phyloP scores from a whole-genome alignment of 2,329 filamentous ascomycete genomes.

The Paramyrothecium sp. region DNA sequence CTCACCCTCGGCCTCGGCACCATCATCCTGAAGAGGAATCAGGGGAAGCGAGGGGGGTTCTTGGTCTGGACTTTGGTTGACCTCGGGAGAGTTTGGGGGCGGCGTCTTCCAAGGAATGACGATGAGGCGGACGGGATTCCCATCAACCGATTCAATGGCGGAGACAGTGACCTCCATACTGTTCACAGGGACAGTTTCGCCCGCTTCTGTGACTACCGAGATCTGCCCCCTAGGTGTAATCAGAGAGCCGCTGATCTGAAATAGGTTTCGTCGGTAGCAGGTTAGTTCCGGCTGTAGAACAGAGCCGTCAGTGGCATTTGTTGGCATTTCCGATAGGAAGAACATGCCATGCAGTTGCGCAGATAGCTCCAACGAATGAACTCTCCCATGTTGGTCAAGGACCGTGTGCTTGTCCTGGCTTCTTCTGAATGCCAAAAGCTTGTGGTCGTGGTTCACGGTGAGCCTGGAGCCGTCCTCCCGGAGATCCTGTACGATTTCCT shows the following conservation, averaged over 20 bases:
- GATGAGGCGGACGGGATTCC: slow-evolving; percentile 87
- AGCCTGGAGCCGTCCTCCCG: slow-evolving; percentile 57
- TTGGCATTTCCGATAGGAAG: slow-evolving; percentile 78
- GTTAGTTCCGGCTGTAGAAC: slow-evolving; percentile 78
- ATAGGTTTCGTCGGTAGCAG: slow-evolving; percentile 92
- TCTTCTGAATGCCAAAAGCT: slow-evolving; percentile 57
- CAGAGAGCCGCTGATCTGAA: slow-evolving; percentile 90
- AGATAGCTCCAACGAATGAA: slow-evolving; percentile 60
- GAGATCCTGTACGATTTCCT: slow-evolving; percentile 61
- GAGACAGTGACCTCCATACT: slow-evolving; percentile 86
- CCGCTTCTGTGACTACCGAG: slow-evolving; percentile 79
- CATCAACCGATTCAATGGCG: slow-evolving; percentile 92
- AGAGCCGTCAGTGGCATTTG: slow-evolving; percentile 56
- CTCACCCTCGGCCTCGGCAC: slow-evolving; percentile 65
- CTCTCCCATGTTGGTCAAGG: slow-evolving; percentile 56
- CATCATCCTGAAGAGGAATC: slow-evolving; percentile 63
- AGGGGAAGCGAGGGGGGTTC: slow-evolving; percentile 83
- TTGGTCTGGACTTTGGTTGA: slow-evolving; percentile 67
- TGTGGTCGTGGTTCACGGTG: slow-evolving; percentile 59
- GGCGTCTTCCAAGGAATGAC: slow-evolving; percentile 98
- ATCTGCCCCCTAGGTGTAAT: slow-evolving; percentile 76
- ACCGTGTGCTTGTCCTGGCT: slow-evolving; percentile 59
- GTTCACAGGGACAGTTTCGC: slow-evolving; percentile 78
- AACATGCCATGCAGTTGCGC: slow-evolving; percentile 88
- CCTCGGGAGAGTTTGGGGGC: slow-evolving; percentile 71